phyloP scores from a whole-genome alignment of 2,329 filamentous ascomycete species.

The Colletotrichum horii region DNA sequence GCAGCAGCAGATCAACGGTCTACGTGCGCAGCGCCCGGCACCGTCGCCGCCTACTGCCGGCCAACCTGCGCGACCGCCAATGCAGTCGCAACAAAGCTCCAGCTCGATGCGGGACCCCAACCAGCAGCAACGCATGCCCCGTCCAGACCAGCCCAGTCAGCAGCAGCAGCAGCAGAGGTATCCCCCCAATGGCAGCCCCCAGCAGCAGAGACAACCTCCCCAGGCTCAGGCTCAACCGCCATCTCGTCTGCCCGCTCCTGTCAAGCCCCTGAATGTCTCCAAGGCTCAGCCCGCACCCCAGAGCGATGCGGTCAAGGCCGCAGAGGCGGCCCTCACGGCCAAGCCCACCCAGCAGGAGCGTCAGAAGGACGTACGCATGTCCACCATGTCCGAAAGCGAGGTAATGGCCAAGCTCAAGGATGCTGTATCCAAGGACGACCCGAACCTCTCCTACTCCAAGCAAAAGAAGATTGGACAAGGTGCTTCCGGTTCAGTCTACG shows the following conservation, averaged over 20 bases:
- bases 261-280: conserved; percentile 81
- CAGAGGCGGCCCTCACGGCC: conserved; percentile 86
- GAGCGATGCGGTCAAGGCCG: conserved; percentile 80
- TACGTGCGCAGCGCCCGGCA: conserved; percentile 79
- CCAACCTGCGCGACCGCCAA: conserved; percentile 47
- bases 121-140: conserved; percentile 50
- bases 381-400: conserved; percentile 94
- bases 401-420: conserved; percentile 96
- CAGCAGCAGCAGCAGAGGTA: conserved; percentile 47
- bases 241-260: conserved; percentile 63
- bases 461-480: conserved; percentile 99
- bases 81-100: conserved; percentile 56
- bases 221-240: conserved; percentile 34
- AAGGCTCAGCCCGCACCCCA: conserved; percentile 62
- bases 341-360: conserved; percentile 76
- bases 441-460: conserved; percentile 95
- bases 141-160: conserved; percentile 50
- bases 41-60: conserved; percentile 67
- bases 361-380: conserved; percentile 96
- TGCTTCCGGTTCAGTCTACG: conserved; percentile 96
- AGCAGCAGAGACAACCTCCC: conserved; percentile 47
- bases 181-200: conserved; percentile 58
- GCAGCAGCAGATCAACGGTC: conserved; percentile 58
- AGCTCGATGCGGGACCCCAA: conserved; percentile 47
- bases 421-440: conserved; percentile 94